These are phyloP conservation scores for Trifolium repens DNA, from an alignment of 306 rosid species.

Conservation along the genomic window DNA sequence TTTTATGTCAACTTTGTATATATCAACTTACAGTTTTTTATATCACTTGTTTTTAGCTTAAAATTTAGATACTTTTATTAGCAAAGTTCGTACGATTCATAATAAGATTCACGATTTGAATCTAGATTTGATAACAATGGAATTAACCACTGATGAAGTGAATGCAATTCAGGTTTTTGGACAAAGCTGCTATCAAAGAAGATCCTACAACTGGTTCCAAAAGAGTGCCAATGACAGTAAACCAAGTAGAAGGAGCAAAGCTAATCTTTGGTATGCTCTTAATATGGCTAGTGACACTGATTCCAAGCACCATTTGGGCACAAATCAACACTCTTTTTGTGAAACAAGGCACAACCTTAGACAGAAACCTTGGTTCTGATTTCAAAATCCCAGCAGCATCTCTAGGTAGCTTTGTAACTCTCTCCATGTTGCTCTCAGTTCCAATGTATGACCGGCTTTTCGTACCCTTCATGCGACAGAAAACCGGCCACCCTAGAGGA, in stretches of 20 bases:
- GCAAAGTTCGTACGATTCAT: neutral
- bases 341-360: conserved; percentile 90
- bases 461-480: conserved; percentile 65
- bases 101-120: neutral
- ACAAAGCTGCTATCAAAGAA: conserved; percentile 55
- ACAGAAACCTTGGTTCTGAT: conserved; percentile 59
- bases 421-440: conserved; percentile 73
- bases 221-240: conserved; percentile 62
- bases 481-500: conserved; percentile 82
- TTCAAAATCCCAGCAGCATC: conserved; percentile 88
- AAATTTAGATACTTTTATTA: neutral
- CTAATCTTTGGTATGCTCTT: conserved; percentile 75
- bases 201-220: conserved; percentile 21
- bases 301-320: conserved; percentile 88
- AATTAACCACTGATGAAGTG: neutral
- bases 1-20: neutral
- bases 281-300: conserved; percentile 63
- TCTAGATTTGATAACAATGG: neutral
- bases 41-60: neutral
- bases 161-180: conserved; percentile 50
- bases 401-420: conserved; percentile 67
- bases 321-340: conserved; percentile 79
- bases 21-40: neutral
- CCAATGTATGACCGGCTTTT: conserved; percentile 79
- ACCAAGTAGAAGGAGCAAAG: conserved; percentile 91